Evolutionary conservation across 2,329 filamentous ascomycete species (phyloP).

Genomic region (Claviceps paspali): DNA sequence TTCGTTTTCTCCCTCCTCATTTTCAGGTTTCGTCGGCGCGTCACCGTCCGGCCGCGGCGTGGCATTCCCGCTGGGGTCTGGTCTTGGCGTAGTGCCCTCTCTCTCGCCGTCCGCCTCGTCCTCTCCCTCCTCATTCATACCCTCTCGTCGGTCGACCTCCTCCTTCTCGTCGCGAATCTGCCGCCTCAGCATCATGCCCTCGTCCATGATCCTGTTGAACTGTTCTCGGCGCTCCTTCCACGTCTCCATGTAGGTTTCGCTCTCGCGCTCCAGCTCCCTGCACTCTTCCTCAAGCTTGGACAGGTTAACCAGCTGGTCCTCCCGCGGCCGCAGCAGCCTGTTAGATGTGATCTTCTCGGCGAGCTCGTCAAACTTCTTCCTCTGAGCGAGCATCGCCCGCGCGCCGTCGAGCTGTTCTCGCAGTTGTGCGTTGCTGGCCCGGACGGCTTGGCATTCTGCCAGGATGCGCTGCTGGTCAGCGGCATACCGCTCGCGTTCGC

Average conservation of each 20-base stretch:
- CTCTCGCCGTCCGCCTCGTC: slow-evolving; percentile 35
- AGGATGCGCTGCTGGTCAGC: slow-evolving; percentile 67
- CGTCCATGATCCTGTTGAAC: slow-evolving; percentile 77
- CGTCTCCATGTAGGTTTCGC: slow-evolving; percentile 62
- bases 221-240: slow-evolving; percentile 78
- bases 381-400: slow-evolving; percentile 56
- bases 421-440: slow-evolving; percentile 57
- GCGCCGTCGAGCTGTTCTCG: slow-evolving; percentile 63
- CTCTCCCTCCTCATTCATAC: slow-evolving; percentile 56
- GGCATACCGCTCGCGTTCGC: slow-evolving; percentile 71
- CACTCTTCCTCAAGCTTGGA: slow-evolving; percentile 80
- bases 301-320: slow-evolving; percentile 65
- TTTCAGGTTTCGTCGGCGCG: slow-evolving; percentile 12
- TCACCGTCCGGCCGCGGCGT: slow-evolving; percentile 33
- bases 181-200: slow-evolving; percentile 71
- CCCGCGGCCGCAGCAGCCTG: slow-evolving; percentile 62
- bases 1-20: slow-evolving; percentile 14
- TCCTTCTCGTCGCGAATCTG: slow-evolving; percentile 92
- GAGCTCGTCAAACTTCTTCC: slow-evolving; percentile 76
- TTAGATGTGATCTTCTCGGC: slow-evolving; percentile 78
- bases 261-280: slow-evolving; percentile 71
- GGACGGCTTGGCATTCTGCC: slow-evolving; percentile 61
- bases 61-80: slow-evolving; percentile 34
- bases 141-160: slow-evolving; percentile 76
- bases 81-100: slow-evolving; percentile 33